A percentile compares a stretch with the other conserved stretches of the same genome.
phyloP scores from a whole-genome alignment of 352 stramenopile genomes.

The Phytopythium mirpurense region DNA sequence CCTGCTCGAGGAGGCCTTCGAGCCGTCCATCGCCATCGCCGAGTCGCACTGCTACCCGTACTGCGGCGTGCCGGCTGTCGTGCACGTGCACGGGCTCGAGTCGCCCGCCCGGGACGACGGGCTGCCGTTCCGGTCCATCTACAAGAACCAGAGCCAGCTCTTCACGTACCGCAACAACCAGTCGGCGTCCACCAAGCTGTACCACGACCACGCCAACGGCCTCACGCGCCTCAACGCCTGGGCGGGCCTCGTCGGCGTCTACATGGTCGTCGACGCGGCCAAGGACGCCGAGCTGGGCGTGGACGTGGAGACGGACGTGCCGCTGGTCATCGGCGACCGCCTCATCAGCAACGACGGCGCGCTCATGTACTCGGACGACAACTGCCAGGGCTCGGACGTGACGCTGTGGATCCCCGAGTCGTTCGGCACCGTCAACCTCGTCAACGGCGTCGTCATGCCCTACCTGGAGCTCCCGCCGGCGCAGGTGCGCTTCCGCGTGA shows the following conservation, averaged over 20 bases:
- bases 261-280: slow-evolving; percentile 51
- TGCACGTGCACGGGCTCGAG: slow-evolving; percentile 64
- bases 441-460: slow-evolving; percentile 70
- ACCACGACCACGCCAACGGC: slow-evolving; percentile 68
- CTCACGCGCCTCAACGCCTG: slow-evolving; percentile 63
- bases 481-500: slow-evolving; percentile 59
- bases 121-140: slow-evolving; percentile 49
- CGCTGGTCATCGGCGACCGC: slow-evolving; percentile 43
- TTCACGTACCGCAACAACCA: slow-evolving; percentile 67
- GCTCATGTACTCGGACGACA: slow-evolving; percentile 68
- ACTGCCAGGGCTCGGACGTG: slow-evolving; percentile 25
- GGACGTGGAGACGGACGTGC: slow-evolving; percentile 50
- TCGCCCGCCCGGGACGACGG: slow-evolving; percentile 59
- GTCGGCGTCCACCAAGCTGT: slow-evolving; percentile 60
- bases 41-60: slow-evolving; percentile 64
- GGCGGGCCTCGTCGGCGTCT: slow-evolving; percentile 51
- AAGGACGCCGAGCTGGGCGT: slow-evolving; percentile 45
- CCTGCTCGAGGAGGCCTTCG: slow-evolving; percentile 41
- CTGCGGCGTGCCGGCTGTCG: slow-evolving; percentile 52
- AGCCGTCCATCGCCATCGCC: slow-evolving; percentile 29
- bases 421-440: slow-evolving; percentile 49
- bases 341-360: slow-evolving; percentile 43
- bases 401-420: slow-evolving; percentile 60
- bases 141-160: slow-evolving; percentile 55
- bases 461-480: slow-evolving; percentile 52